Evolutionary conservation across 2,329 filamentous ascomycete genomes (phyloP).

Genomic region (Nectriaceae sp.): DNA sequence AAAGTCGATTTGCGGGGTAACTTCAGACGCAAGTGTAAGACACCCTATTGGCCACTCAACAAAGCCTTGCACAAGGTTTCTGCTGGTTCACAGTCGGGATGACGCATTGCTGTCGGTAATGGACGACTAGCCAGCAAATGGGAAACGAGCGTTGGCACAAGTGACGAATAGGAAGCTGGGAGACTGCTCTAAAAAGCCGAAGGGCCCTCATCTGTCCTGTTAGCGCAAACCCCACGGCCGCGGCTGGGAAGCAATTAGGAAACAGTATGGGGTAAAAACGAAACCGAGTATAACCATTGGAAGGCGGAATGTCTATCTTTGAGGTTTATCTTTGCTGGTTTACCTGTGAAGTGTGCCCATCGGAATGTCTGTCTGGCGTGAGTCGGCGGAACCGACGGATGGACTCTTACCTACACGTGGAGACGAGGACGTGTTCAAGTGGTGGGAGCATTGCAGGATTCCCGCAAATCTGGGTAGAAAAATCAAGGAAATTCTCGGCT

Average conservation of each 20-base stretch:
- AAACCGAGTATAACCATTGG: not conserved
- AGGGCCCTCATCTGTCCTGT: not conserved
- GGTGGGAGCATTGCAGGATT: conserved; percentile 4
- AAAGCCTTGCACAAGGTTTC: conserved; percentile 18
- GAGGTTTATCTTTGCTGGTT: conserved; percentile 29
- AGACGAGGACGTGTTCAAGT: conserved; percentile 4
- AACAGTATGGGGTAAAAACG: conserved; percentile 33
- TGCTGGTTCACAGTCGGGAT: conserved; percentile 18
- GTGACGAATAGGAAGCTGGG: conserved; percentile 23
- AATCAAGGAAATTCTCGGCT: not conserved
- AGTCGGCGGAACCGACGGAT: not conserved
- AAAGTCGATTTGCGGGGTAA: not conserved
- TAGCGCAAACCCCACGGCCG: conserved; percentile 6
- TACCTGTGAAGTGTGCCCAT: conserved; percentile 15
- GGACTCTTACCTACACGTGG: conserved; percentile 8
- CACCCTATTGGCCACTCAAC: conserved; percentile 9
- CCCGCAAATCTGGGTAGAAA: not conserved
- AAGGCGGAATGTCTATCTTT: not conserved
- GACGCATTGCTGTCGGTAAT: conserved; percentile 32
- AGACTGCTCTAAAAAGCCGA: not conserved
- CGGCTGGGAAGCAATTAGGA: conserved; percentile 19
- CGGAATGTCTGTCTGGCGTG: not conserved
- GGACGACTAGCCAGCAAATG: conserved; percentile 9
- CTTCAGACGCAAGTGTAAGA: not conserved
- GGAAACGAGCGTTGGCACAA: conserved; percentile 7